These are phyloP conservation scores for Trametes sp. DNA, from an alignment of 1,284 basidiomycete species.

Conservation along the genomic window DNA sequence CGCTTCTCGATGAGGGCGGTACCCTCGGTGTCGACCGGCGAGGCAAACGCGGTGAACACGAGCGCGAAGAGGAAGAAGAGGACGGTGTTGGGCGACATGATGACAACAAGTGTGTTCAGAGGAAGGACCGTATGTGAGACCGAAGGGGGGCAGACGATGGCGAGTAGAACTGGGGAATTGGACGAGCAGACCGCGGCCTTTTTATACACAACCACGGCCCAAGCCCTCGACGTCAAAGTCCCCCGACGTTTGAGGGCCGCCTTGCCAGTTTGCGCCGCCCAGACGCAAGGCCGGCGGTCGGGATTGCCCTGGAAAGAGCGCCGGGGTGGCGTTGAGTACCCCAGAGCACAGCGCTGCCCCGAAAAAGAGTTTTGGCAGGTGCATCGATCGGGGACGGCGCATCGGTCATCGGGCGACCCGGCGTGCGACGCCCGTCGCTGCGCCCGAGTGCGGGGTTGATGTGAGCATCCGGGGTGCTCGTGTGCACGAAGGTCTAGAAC, in stretches of 20 bases:
- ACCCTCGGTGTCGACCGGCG: conserved; percentile 11
- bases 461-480: conserved; percentile 3
- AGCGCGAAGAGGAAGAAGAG: conserved; percentile 24
- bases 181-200: neutral
- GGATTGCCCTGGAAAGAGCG: neutral
- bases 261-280: neutral
- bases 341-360: conserved; percentile 8
- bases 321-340: conserved; percentile 2
- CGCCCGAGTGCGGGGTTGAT: conserved; percentile 2
- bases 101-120: neutral
- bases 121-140: conserved; percentile 3
- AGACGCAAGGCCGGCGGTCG: neutral
- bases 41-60: conserved; percentile 19
- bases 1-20: conserved; percentile 19
- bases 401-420: neutral
- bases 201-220: neutral
- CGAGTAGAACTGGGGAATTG: conserved; percentile 12
- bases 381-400: conserved; percentile 9
- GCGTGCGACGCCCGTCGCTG: too few relatives aligned
- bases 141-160: conserved; percentile 6
- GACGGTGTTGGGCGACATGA: conserved; percentile 22
- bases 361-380: conserved; percentile 7
- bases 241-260: conserved; percentile 6
- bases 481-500: conserved; percentile 4
- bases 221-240: neutral